Percentiles rank a stretch among this genome's conserved stretches.
These are phyloP conservation scores for Lachancea dasiensis DNA, from an alignment of 805 yeast species.

Conservation along the genomic window DNA sequence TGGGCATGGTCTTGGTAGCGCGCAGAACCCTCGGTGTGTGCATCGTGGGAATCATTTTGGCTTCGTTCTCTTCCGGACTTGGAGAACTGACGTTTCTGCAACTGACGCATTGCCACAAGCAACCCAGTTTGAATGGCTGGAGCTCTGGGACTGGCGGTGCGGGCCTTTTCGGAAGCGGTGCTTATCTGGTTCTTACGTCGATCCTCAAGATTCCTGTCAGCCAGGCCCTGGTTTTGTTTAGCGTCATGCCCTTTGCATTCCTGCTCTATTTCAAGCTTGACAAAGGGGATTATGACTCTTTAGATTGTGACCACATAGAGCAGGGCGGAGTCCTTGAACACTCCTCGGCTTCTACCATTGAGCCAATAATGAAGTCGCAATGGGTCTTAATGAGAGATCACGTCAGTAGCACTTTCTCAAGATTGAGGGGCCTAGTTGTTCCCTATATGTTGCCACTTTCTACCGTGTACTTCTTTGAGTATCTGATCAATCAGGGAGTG, in stretches of 20 bases:
- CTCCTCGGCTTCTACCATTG: conserved; percentile 4
- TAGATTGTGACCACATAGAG: neutral
- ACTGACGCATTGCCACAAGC: conserved; percentile 69
- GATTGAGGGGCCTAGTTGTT: conserved; percentile 39
- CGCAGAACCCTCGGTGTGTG: conserved; percentile 35
- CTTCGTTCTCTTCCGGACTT: conserved; percentile 79
- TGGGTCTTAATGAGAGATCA: conserved; percentile 14
- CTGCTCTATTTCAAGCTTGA: conserved; percentile 33
- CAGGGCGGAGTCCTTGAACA: conserved; percentile 8
- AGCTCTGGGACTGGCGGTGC: conserved; percentile 97
- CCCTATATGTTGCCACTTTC: conserved; percentile 83
- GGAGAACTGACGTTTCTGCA: conserved; percentile 90
- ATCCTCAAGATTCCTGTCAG: conserved; percentile 51
- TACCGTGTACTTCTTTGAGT: conserved; percentile 80
- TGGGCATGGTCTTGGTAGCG: conserved; percentile 67
- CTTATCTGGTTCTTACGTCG: conserved; percentile 67
- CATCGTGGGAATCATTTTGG: conserved; percentile 66
- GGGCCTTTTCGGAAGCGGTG: conserved; percentile 76
- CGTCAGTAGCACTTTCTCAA: conserved; percentile 24
- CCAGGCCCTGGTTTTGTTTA: conserved; percentile 51
- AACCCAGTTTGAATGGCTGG: conserved; percentile 71
- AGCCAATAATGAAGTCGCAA: conserved; percentile 4
- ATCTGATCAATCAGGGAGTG: conserved; percentile 85
- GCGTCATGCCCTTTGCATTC: conserved; percentile 50
- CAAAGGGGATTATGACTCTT: conserved; percentile 8